Percentiles rank a stretch among this genome's conserved stretches.
phyloP scores from a whole-genome alignment of 495 filamentous ascomycete species.

The Immersiella caudata region DNA sequence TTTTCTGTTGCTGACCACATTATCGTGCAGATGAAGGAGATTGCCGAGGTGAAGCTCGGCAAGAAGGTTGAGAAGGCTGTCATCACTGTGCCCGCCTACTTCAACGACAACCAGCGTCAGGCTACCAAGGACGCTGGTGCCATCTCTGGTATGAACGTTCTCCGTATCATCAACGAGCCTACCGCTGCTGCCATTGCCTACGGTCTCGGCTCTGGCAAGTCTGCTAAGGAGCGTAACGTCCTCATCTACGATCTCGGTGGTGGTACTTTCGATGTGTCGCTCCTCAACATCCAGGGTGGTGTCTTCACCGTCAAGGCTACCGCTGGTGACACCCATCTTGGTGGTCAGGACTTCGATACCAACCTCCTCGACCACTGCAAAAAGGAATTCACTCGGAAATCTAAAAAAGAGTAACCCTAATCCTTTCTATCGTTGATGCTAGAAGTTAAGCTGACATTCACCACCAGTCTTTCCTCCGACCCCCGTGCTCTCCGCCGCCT shows the following conservation, averaged over 20 bases:
- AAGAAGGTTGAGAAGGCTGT: conserved; percentile 98
- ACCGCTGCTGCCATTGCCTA: conserved; percentile 97
- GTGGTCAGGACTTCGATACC: conserved; percentile 99
- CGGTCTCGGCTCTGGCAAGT: conserved; percentile 91
- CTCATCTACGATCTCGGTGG: conserved; percentile 99
- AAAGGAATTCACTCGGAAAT: conserved; percentile 88
- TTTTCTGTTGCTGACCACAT: conserved; percentile 18
- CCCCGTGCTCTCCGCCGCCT: conserved; percentile 97
- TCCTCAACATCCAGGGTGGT: conserved; percentile 97
- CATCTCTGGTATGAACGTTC: conserved; percentile 95
- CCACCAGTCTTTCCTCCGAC: conserved; percentile 67
- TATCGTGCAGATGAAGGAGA: conserved; percentile 83
- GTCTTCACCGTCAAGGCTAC: conserved; percentile 99
- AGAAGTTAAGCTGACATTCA: no score
- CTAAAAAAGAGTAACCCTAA: conserved; percentile 63
- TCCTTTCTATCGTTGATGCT: no score
- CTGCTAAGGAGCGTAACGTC: conserved; percentile 94
- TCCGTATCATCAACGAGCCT: conserved; percentile 99
- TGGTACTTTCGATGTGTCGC: conserved; percentile 99
- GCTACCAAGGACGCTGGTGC: conserved; percentile 98
- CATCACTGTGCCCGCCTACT: conserved; percentile 97
- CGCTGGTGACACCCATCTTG: conserved; percentile 95
- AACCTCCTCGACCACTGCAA: conserved; percentile 96
- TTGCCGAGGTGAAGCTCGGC: conserved; percentile 93
- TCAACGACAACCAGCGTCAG: conserved; percentile 99